phyloP scores from a whole-genome alignment of 306 rosid species.

The Castanospermum australe region DNA sequence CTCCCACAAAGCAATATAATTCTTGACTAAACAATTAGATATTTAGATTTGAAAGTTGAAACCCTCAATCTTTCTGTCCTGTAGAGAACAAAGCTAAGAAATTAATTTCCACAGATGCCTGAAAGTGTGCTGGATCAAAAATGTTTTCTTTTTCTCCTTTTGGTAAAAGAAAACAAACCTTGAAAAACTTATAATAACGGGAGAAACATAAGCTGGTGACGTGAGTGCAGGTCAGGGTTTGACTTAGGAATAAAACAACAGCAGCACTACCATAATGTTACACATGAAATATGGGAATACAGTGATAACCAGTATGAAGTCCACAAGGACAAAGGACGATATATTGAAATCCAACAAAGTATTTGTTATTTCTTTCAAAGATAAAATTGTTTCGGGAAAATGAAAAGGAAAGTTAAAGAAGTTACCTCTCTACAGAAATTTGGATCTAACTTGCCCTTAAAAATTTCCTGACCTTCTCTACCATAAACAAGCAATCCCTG shows the following conservation, averaged over 20 bases:
- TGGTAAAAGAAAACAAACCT: neutral
- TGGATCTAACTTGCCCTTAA: conserved; percentile 74
- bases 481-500: conserved; percentile 97
- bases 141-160: conserved; percentile 10
- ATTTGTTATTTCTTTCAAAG: conserved; percentile 2
- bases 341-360: neutral
- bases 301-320: conserved; percentile 1
- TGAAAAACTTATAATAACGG: neutral
- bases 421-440: conserved; percentile 78
- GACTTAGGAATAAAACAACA: neutral
- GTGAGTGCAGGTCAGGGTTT: neutral
- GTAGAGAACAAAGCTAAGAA: conserved; percentile 6
- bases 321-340: neutral
- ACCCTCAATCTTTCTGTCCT: neutral
- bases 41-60: conserved; percentile 10
- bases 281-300: conserved; percentile 18
- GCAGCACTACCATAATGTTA: conserved; percentile 3
- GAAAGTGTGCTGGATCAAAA: neutral
- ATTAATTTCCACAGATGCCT: neutral
- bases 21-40: conserved; percentile 3
- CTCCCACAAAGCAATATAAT: neutral
- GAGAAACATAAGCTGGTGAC: conserved; percentile 4
- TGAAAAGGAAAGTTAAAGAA: conserved; percentile 3
- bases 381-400: neutral
- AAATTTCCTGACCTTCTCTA: conserved; percentile 83